phyloP scores from a whole-genome alignment of 116 monocot species.

The Trichopus zeylanicus region DNA sequence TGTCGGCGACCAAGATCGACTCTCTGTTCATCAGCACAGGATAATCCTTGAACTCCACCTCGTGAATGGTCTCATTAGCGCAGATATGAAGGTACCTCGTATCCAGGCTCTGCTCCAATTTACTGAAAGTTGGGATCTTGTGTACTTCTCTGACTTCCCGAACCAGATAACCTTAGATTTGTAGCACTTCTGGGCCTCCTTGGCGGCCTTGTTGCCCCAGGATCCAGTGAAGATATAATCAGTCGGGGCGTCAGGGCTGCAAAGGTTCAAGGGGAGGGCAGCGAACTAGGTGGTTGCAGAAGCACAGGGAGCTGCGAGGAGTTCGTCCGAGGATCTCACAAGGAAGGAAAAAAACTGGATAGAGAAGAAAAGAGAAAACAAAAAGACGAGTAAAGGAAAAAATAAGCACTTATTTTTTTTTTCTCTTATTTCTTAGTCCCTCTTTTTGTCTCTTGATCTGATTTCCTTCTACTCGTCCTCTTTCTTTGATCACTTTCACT shows the following conservation, averaged over 20 bases:
- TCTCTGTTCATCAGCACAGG: constrained; percentile 33
- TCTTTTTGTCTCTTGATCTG: too few relatives aligned
- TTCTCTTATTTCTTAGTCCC: too few relatives aligned
- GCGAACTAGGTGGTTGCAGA: constrained; percentile 87
- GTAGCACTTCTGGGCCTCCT: constrained; percentile 84
- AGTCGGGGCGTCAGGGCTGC: constrained; percentile 41
- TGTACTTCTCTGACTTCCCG: constrained; percentile 84
- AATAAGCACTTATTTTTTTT: too few relatives aligned
- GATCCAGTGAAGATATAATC: constrained; percentile 91
- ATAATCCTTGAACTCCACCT: constrained; percentile 93
- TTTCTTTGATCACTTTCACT: too few relatives aligned
- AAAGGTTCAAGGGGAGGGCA: constrained; percentile 78
- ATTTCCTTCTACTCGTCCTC: too few relatives aligned
- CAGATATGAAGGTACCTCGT: constrained; percentile 88
- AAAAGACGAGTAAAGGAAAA: too few relatives aligned
- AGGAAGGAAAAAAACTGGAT: too few relatives aligned
- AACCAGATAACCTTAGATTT: constrained; percentile 61
- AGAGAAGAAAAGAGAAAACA: too few relatives aligned
- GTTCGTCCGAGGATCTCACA: too few relatives aligned
- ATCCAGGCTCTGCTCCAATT: constrained; percentile 40
- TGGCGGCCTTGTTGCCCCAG: constrained; percentile 94
- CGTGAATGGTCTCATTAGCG: constrained; percentile 96
- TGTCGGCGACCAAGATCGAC: constrained; percentile 72
- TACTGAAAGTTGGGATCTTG: constrained; percentile 52
- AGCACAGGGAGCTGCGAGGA: constrained; percentile 62